These are phyloP conservation scores for Hibiscus mutabilis DNA, from an alignment of 345 rosid genomes.

Conservation along the genomic window DNA sequence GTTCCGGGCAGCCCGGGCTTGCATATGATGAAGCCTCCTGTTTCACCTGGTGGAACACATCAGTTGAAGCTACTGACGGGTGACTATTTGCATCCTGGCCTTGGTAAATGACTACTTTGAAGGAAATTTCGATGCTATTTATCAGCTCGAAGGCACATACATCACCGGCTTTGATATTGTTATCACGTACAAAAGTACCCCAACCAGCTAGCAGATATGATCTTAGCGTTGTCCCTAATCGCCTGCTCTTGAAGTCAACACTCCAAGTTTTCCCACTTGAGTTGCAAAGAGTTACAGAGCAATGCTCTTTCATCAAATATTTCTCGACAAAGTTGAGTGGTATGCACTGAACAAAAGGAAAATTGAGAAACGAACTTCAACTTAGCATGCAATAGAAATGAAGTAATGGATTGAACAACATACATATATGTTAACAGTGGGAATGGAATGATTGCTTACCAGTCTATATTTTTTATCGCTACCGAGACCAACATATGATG, in stretches of 20 bases:
- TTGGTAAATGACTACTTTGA: not conserved
- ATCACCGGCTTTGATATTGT: constrained; percentile 1
- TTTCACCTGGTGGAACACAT: not conserved
- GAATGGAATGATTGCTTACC: constrained; percentile 7
- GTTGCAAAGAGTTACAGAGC: not conserved
- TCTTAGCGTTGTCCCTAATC: not conserved
- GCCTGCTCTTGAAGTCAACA: not conserved
- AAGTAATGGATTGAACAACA: not conserved
- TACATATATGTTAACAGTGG: not conserved
- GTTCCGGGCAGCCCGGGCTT: not conserved
- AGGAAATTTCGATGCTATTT: not conserved
- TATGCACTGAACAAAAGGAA: constrained; percentile 5
- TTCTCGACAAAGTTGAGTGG: not conserved
- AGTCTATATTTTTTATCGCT: not conserved
- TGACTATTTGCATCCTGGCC: not conserved
- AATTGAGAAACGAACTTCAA: not conserved
- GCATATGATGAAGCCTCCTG: too few relatives aligned
- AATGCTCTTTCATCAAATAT: not conserved
- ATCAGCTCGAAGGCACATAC: constrained; percentile 4
- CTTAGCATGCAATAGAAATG: not conserved
- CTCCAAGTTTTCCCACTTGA: constrained; percentile 20
- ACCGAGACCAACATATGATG: constrained; percentile 1
- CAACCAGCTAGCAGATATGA: not conserved
- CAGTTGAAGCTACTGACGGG: not conserved
- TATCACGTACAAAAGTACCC: not conserved